Conservation (phyloP, 495 filamentous ascomycete genomes). For the Daldinia grandis region DNA sequence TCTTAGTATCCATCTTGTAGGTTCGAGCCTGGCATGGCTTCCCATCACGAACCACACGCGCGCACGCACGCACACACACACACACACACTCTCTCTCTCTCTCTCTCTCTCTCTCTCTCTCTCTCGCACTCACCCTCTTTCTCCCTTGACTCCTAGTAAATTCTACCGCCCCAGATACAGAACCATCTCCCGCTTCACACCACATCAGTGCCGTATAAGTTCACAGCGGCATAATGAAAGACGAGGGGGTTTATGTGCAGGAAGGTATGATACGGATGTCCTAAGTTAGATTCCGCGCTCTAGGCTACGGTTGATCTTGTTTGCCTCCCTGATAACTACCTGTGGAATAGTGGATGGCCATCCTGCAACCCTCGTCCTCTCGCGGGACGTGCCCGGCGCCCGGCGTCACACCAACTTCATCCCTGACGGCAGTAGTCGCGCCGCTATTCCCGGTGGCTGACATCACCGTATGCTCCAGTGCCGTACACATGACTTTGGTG, state of each 20-base stretch:
- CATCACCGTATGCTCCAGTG: conserved; percentile 51
- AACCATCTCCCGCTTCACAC: conserved; percentile 28
- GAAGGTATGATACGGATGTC: conserved; percentile 30
- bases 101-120: not conserved
- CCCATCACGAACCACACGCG: conserved; percentile 25
- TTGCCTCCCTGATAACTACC: conserved; percentile 4
- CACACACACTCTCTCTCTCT: not conserved
- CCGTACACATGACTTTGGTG: conserved; percentile 52
- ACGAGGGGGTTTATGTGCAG: conserved; percentile 1
- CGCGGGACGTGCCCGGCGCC: conserved; percentile 7
- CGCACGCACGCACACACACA: not conserved
- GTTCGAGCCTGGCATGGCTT: not conserved
- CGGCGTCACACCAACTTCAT: conserved; percentile 8
- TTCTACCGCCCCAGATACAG: conserved; percentile 1
- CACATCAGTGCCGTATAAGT: conserved; percentile 14
- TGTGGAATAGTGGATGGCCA: conserved; percentile 18
- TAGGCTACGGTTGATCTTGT: conserved; percentile 6
- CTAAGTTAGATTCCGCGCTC: conserved; percentile 22
- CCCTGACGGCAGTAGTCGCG: conserved; percentile 1
- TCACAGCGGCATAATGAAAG: not conserved
- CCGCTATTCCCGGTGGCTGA: conserved; percentile 51
- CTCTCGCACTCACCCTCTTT: too few relatives aligned
- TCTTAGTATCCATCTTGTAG: not conserved
- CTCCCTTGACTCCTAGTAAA: conserved; percentile 6
- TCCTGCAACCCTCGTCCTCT: conserved; percentile 21